Conservation (phyloP, 805 yeast genomes). For the Suhomyces sp. region DNA sequence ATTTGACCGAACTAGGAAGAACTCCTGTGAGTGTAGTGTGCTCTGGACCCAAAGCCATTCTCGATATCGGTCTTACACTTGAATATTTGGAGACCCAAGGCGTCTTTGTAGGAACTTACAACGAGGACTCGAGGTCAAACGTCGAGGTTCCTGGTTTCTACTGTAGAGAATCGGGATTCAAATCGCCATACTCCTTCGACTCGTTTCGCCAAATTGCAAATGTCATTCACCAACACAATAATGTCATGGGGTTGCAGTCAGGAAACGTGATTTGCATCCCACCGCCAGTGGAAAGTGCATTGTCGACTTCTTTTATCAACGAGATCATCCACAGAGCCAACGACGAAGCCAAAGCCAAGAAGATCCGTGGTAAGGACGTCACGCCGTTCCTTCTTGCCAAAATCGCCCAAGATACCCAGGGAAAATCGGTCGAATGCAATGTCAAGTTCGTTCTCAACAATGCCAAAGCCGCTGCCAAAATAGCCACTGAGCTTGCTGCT, state of each 20-base stretch:
- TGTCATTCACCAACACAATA: slow-evolving; percentile 46
- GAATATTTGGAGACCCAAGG: slow-evolving; percentile 91
- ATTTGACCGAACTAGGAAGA: slow-evolving; percentile 75
- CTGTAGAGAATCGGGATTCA: slow-evolving; percentile 68
- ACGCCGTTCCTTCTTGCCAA: slow-evolving; percentile 74
- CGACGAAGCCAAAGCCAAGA: slow-evolving; percentile 47
- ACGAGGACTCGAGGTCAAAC: slow-evolving; percentile 43
- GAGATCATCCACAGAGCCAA: slow-evolving; percentile 58
- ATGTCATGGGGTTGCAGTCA: slow-evolving; percentile 49
- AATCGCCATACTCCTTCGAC: slow-evolving; percentile 64
- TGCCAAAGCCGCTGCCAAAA: slow-evolving; percentile 63
- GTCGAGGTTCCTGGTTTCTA: slow-evolving; percentile 75
- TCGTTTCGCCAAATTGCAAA: slow-evolving; percentile 58
- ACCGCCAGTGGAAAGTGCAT: slow-evolving; percentile 64
- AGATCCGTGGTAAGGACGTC: slow-evolving; percentile 66
- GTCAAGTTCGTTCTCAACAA: slow-evolving; percentile 75
- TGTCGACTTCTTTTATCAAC: slow-evolving; percentile 51
- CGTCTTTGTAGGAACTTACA: slow-evolving; percentile 72
- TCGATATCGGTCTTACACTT: slow-evolving; percentile 76
- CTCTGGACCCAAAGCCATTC: slow-evolving; percentile 84
- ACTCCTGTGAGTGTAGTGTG: slow-evolving; percentile 91
- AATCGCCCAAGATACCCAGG: slow-evolving; percentile 66
- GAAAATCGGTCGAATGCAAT: slow-evolving; percentile 67
- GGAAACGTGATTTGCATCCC: slow-evolving; percentile 83
- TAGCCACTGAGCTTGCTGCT: slow-evolving; percentile 53